These are phyloP conservation scores for Xylaria sp. DNA, from an alignment of 2,329 filamentous ascomycete species.

Conservation along the genomic window DNA sequence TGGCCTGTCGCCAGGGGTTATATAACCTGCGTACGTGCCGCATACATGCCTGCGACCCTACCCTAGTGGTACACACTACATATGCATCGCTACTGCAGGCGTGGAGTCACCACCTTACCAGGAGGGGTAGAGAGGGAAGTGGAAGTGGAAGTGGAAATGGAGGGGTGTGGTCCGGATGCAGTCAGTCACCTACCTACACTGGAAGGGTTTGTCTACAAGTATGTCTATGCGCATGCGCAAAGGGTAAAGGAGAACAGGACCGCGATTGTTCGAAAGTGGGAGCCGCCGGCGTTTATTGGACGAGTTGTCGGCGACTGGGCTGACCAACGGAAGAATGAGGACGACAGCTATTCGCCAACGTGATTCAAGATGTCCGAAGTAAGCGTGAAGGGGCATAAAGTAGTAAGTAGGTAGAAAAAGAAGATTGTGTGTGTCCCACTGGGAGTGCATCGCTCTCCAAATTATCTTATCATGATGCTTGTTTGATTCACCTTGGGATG, in stretches of 20 bases:
- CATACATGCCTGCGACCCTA: neutral
- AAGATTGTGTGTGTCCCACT: neutral
- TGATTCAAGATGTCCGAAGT: constrained; percentile 10
- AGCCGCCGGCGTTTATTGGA: constrained; percentile 3
- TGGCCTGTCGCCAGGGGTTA: constrained; percentile 7
- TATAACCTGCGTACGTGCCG: neutral
- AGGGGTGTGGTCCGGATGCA: neutral
- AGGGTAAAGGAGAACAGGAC: neutral
- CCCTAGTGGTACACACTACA: neutral
- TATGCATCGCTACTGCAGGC: constrained; percentile 7
- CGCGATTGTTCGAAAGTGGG: no score
- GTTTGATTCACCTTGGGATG: neutral
- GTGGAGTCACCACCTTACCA: constrained; percentile 5
- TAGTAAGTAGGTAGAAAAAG: neutral
- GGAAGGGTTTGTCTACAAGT: constrained; percentile 7
- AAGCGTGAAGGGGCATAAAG: neutral
- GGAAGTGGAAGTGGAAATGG: neutral
- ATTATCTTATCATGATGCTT: neutral
- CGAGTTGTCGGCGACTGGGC: neutral
- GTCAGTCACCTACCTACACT: neutral
- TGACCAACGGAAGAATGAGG: constrained; percentile 2
- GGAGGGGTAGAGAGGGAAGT: constrained; percentile 7
- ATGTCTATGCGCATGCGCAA: neutral
- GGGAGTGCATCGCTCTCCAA: neutral
- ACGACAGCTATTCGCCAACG: neutral